phyloP scores from a whole-genome alignment of 306 rosid genomes.

The Vigna reflexopilosa region DNA sequence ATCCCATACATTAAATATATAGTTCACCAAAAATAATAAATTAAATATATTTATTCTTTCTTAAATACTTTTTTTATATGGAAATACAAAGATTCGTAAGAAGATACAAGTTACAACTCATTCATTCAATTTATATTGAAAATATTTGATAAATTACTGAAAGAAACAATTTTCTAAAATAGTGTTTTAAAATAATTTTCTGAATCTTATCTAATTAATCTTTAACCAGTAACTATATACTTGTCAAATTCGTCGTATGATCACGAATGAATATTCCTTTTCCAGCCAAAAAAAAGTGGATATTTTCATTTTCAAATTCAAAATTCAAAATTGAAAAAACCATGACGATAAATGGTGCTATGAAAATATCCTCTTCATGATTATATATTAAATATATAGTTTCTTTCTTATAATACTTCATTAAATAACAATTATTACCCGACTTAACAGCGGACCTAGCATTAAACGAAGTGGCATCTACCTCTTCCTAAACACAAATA shows the following conservation, averaged over 20 bases:
- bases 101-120: background rate
- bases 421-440: conserved; percentile 22
- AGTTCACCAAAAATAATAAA: too few relatives aligned
- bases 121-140: background rate
- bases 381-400: conserved; percentile 17
- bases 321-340: conserved; percentile 9
- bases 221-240: background rate
- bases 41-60: background rate
- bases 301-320: background rate
- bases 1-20: background rate
- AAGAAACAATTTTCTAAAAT: background rate
- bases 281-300: background rate
- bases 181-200: background rate
- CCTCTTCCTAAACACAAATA: background rate
- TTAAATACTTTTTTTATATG: background rate
- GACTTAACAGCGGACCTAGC: conserved; percentile 29
- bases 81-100: background rate
- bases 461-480: background rate
- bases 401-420: conserved; percentile 13
- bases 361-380: background rate
- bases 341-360: conserved; percentile 1
- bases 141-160: background rate
- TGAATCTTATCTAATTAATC: background rate
- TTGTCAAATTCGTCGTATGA: background rate
- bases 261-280: background rate